Percentiles rank a stretch among this genome's conserved stretches.
Evolutionary conservation across 495 filamentous ascomycete genomes (phyloP).

Genomic region (Lasiosphaeria miniovina): DNA sequence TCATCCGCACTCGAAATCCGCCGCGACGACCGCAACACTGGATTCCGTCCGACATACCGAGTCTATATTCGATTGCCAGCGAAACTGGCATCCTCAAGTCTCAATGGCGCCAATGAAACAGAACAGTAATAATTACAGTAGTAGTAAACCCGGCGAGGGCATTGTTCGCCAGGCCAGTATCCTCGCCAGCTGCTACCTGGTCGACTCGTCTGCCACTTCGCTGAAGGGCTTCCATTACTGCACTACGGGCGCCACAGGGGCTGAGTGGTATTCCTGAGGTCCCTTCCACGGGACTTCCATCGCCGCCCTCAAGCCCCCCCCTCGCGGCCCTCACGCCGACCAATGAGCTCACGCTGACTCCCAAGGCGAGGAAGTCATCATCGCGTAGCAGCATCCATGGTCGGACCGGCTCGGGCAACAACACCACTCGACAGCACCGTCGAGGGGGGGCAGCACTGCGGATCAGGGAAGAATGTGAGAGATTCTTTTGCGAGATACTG

Average conservation of each 20-base stretch:
- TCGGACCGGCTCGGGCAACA: conserved; percentile 24
- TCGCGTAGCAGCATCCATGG: conserved; percentile 29
- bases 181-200: conserved; percentile 81
- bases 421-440: conserved; percentile 44
- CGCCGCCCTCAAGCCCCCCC: conserved; percentile 78
- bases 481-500: conserved; percentile 96
- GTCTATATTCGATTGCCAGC: conserved; percentile 7
- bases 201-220: conserved; percentile 49
- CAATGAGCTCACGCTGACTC: conserved; percentile 58
- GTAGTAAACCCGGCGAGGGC: conserved; percentile 63
- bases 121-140: conserved; percentile 66
- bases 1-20: too few species aligned
- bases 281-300: conserved; percentile 70
- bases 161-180: conserved; percentile 60
- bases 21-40: background rate
- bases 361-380: conserved; percentile 41
- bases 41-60: background rate
- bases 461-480: conserved; percentile 99
- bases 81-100: conserved; percentile 39
- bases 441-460: conserved; percentile 87
- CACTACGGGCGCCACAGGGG: conserved; percentile 73
- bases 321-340: conserved; percentile 62
- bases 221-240: conserved; percentile 87
- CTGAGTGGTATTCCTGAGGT: conserved; percentile 98
- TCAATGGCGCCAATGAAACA: conserved; percentile 61